Base-by-base conservation (phyloP, 1,284 basidiomycete species). In the Trametes hirsuta region DNA sequence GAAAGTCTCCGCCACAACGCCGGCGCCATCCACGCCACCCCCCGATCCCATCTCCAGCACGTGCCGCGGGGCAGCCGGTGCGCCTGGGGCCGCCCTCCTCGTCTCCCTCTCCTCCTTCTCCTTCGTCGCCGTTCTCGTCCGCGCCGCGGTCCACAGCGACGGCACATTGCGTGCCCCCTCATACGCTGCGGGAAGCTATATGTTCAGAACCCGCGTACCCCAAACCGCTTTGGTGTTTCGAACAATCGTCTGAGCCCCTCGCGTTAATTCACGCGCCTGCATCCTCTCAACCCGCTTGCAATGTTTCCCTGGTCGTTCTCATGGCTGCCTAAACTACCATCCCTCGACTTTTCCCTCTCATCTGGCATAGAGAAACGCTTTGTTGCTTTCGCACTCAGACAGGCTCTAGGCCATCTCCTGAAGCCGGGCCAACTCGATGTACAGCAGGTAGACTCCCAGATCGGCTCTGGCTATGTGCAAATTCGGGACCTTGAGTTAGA, bases 361-460 rank as follows among this genome's bases (percentile, higher is more conserved):
- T 84, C 91, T 5, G 84, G 85, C 64, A 88, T 98, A 46, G 95
- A 98, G 77, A 83, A 88, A 54, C 86, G 93, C 52, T 95, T 98
- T 76, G 82, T 98, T 34, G 94, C 94, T 2, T 98, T 95, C 74
- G 79, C 95, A 47, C 82, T 98, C 63, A 91, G 89, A 78, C 88
- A 88, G 64, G 84, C 87, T 2, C 79, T 98, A 0, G 96, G 96
- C 2, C 90, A 91, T 69, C 84, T 97, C 63, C 83, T 98, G 63
- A 89, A 90, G 69, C 91, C 91, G 24, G 94, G 93, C 11, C 93
- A 95, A 68, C 84, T 98, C 59, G 93, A 97, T 75, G 81, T 86
- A 51, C 84, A 90, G 58, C 87, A 95, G 74, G 90, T 98, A 69
- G 94, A 97, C 69, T 93, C 94, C 24, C 94, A 97, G 74, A 90